A percentile compares a stretch with the other conserved stretches of the same genome.
These are phyloP conservation scores for Coniella lustricola DNA, from an alignment of 2,329 filamentous ascomycete genomes.

Conservation along the genomic window DNA sequence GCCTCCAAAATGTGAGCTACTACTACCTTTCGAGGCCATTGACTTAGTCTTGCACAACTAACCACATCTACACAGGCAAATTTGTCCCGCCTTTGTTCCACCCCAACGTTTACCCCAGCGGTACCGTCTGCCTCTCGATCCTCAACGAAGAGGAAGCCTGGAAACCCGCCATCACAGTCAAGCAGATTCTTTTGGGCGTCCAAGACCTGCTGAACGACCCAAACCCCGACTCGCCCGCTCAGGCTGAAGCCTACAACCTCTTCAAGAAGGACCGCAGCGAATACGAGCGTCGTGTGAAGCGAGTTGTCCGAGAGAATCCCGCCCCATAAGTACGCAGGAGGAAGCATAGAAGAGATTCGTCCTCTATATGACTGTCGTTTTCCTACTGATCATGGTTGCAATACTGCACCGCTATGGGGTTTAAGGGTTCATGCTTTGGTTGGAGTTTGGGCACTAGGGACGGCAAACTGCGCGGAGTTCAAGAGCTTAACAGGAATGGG, in stretches of 20 bases:
- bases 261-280: slow-evolving; percentile 84
- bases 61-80: slow-evolving; percentile 60
- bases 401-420: background rate
- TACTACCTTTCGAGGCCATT: background rate
- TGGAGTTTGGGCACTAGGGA: slow-evolving; percentile 13
- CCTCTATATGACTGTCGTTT: background rate
- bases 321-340: slow-evolving; percentile 46
- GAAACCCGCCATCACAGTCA: slow-evolving; percentile 98
- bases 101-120: slow-evolving; percentile 96
- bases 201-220: slow-evolving; percentile 94
- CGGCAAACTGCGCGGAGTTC: slow-evolving; percentile 14
- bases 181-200: slow-evolving; percentile 92
- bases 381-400: background rate
- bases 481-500: slow-evolving; percentile 1
- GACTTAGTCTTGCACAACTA: background rate
- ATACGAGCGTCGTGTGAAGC: slow-evolving; percentile 82
- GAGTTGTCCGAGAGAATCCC: slow-evolving; percentile 84
- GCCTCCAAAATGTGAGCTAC: slow-evolving; percentile 83
- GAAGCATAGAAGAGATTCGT: background rate
- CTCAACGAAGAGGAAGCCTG: slow-evolving; percentile 97
- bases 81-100: slow-evolving; percentile 95
- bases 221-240: slow-evolving; percentile 92
- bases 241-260: slow-evolving; percentile 94
- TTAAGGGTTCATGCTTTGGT: background rate
- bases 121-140: slow-evolving; percentile 94